Evolutionary conservation across 306 rosid species (phyloP).

Genomic region (Lathyrus tuberosus): DNA sequence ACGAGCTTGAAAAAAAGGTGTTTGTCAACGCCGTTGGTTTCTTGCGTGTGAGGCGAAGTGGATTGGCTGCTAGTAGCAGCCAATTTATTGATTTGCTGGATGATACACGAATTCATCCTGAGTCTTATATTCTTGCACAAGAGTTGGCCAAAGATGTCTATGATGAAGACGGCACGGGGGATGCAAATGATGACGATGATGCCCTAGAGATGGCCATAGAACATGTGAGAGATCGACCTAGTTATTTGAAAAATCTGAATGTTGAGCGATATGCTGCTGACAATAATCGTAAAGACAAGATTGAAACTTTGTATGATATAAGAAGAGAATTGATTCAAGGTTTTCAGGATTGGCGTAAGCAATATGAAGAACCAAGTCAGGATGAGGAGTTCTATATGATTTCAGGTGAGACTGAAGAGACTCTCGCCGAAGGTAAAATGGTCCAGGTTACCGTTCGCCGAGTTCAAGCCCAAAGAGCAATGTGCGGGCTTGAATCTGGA

Average conservation of each 20-base stretch:
- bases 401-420: constrained; percentile 93
- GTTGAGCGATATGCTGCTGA: constrained; percentile 73
- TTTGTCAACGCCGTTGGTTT: constrained; percentile 95
- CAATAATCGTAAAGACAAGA: constrained; percentile 68
- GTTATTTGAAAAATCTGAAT: constrained; percentile 71
- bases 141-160: constrained; percentile 96
- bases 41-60: constrained; percentile 92
- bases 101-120: constrained; percentile 98
- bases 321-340: constrained; percentile 91
- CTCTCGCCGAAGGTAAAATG: constrained; percentile 90
- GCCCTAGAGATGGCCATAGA: constrained; percentile 97
- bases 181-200: constrained; percentile 87
- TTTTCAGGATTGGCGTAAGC: constrained; percentile 96
- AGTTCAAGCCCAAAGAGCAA: constrained; percentile 83
- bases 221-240: constrained; percentile 89
- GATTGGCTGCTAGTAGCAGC: constrained; percentile 89
- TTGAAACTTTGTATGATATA: constrained; percentile 75
- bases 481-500: constrained; percentile 93
- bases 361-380: constrained; percentile 95
- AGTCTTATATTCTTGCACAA: constrained; percentile 85
- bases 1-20: constrained; percentile 86
- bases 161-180: constrained; percentile 72
- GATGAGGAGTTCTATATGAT: constrained; percentile 96
- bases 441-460: constrained; percentile 91
- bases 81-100: constrained; percentile 93